These are phyloP conservation scores for Psilocybe cubensis DNA, from an alignment of 768 basidiomycete genomes.

Conservation along the genomic window DNA sequence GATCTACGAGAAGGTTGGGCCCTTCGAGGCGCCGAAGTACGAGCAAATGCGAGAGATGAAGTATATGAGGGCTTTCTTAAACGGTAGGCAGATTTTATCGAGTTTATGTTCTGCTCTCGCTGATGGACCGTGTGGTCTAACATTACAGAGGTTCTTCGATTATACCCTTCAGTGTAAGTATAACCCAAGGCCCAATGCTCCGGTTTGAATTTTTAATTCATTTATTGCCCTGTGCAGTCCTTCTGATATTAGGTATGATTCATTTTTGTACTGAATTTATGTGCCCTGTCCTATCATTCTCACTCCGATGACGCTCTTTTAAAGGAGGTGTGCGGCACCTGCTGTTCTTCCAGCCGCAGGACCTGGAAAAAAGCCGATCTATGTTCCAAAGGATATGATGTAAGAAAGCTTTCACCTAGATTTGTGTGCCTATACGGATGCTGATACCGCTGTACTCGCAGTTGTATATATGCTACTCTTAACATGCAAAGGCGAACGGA, in stretches of 20 bases:
- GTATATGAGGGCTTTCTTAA: slow-evolving; percentile 28
- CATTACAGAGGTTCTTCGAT: slow-evolving; percentile 43
- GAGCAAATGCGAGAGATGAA: slow-evolving; percentile 50
- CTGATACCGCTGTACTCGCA: background rate
- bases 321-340: background rate
- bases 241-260: background rate
- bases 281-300: background rate
- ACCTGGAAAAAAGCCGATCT: background rate
- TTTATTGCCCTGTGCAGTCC: background rate
- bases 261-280: background rate
- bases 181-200: no score
- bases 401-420: background rate
- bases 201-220: background rate
- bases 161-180: slow-evolving; percentile 33
- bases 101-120: no score
- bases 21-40: slow-evolving; percentile 35
- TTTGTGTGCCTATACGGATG: background rate
- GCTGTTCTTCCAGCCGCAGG: background rate
- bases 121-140: no score
- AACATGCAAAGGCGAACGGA: slow-evolving; percentile 62
- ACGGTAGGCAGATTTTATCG: no score
- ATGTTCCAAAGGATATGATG: background rate
- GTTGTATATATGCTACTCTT: slow-evolving; percentile 42
- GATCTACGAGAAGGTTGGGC: slow-evolving; percentile 39
- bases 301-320: background rate